phyloP scores from a whole-genome alignment of 78 protist species.

The Dictyostelium intermedium region DNA sequence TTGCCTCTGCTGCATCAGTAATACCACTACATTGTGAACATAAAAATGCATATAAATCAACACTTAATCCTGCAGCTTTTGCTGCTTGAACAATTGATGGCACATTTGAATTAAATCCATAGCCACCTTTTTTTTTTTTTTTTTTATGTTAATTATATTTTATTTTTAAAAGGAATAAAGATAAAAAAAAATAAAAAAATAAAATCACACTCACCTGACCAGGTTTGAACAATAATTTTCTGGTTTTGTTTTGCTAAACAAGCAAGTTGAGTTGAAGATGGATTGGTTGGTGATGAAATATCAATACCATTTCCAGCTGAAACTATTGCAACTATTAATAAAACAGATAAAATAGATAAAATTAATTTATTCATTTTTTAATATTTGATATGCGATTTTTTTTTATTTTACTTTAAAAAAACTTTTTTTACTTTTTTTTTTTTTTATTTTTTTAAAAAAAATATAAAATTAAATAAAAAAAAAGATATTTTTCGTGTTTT shows the following conservation, averaged over 20 bases:
- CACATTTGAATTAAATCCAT: neutral
- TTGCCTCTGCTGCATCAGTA: neutral
- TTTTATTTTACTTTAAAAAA: too few species aligned
- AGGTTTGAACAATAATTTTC: constrained; percentile 27
- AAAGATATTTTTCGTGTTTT: too few species aligned
- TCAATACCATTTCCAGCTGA: constrained; percentile 54
- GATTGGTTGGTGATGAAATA: neutral
- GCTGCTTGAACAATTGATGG: constrained; percentile 15
- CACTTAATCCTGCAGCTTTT: constrained; percentile 23
- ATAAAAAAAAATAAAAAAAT: too few species aligned
- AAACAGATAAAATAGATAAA: neutral
- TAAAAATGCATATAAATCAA: constrained; percentile 53
- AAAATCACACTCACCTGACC: neutral
- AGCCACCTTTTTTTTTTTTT: constrained; percentile 52
- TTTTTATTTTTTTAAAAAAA: too few species aligned
- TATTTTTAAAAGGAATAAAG: too few species aligned
- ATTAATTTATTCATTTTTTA: neutral
- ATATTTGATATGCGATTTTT: too few species aligned
- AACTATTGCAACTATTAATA: neutral
- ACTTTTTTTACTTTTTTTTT: too few species aligned
- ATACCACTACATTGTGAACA: constrained; percentile 45
- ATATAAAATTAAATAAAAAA: too few species aligned
- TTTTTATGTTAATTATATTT: too few species aligned
- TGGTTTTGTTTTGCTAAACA: constrained; percentile 39
- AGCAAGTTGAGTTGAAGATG: neutral